Base-by-base conservation (phyloP, 2,329 filamentous ascomycete species). In the Ophiocordyceps camponoti-floridani region DNA sequence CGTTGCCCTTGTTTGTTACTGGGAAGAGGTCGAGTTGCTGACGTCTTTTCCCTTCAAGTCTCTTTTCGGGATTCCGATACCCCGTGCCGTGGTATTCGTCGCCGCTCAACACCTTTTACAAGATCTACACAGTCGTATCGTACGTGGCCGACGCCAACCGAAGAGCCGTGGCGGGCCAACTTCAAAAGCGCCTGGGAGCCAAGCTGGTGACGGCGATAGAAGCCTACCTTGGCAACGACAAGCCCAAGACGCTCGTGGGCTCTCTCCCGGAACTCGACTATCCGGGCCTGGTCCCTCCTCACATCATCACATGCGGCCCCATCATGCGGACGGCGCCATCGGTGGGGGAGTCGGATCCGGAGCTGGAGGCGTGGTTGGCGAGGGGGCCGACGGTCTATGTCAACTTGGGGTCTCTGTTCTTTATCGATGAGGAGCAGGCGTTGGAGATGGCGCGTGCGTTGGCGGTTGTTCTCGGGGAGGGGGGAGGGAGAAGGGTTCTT, bases 221-320 rank as follows among this genome's bases (percentile, higher is more conserved):
- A 23, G 10, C 26, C 14, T 41, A 40, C 3, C n/a, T 16, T 13
- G 9, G 33, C 41, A 44, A 14, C 47, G 42, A 13, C 47, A 27
- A 42, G n/a, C 42, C 41, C 40, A 46, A 11, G 38, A 49, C 59
- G 19, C 47, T 62, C 8, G 52, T 59, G 18, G 48, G 53, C n/a
- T 54, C 49, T 28, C 45, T 51, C 2, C 53, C 54, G 1, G 55
- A 61, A 43, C 47, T 61, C 26, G 66, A 69, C 40, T 71, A 59
- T 52, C 68, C 60, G 0, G 49, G 64, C 12, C 45, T 56, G 1
- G 53, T 67, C 2, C 64, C 63, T 0, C 43, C 53, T 0, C 62
- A 70, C 43, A 56, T 72, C 10, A 54, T 61, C 1, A 51, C 60
- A 1, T 70, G 67, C 46, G 69, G 69, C 0, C 70, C 69, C 0